Conservation (phyloP, 768 basidiomycete genomes). For the Serendipita sp. region DNA sequence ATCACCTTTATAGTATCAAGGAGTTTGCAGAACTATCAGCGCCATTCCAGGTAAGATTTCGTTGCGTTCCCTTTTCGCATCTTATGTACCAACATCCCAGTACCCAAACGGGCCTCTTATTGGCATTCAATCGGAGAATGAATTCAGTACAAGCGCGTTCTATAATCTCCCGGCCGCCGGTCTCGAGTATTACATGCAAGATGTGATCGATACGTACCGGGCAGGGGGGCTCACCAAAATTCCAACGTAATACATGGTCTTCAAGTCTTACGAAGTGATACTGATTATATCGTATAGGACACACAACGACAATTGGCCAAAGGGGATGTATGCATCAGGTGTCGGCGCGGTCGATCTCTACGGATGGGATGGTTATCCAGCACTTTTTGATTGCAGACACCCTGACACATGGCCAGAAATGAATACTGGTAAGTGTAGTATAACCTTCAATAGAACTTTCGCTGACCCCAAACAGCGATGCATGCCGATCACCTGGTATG, state of each 20-base stretch:
- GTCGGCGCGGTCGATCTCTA: constrained; percentile 14
- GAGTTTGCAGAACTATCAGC: constrained; percentile 3
- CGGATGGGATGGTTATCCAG: constrained; percentile 15
- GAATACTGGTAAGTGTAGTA: constrained; percentile 4
- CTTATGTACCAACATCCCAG: constrained; percentile 3
- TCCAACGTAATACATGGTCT: constrained; percentile 10
- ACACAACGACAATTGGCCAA: constrained; percentile 13
- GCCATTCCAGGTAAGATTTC: background rate
- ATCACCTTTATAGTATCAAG: constrained; percentile 11
- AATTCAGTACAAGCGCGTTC: constrained; percentile 10
- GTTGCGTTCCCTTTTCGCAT: background rate
- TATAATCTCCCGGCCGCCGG: constrained; percentile 7
- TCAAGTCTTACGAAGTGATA: background rate
- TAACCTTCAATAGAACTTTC: background rate
- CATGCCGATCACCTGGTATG: background rate
- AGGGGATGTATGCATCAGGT: constrained; percentile 13
- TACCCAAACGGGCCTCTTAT: constrained; percentile 16
- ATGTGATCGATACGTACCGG: constrained; percentile 13
- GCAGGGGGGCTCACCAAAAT: constrained; percentile 13
- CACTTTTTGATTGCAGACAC: constrained; percentile 14
- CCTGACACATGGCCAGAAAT: constrained; percentile 11
- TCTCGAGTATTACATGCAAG: constrained; percentile 13
- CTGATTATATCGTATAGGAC: constrained; percentile 8
- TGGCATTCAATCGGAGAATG: constrained; percentile 15
- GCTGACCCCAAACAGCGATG: background rate